A percentile compares a stretch with the other conserved stretches of the same genome.
Evolutionary conservation across 2,329 filamentous ascomycete species (phyloP).

Genomic region (Byssochlamys sp.): DNA sequence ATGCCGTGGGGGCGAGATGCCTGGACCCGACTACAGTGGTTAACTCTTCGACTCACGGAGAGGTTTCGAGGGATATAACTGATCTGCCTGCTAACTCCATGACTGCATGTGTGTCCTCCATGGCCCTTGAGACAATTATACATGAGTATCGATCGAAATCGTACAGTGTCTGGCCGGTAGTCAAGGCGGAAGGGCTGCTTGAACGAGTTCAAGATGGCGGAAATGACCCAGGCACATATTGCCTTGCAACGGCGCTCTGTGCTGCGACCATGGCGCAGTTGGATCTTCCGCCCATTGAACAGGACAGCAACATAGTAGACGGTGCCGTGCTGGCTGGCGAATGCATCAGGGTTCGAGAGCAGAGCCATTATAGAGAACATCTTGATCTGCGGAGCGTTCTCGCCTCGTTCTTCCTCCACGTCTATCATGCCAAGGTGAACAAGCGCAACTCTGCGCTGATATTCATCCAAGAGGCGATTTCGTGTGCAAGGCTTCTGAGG

Average conservation of each 20-base stretch:
- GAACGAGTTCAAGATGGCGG: constrained; percentile 1
- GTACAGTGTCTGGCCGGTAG: constrained; percentile 21
- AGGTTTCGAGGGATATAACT: neutral
- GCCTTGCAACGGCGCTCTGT: constrained; percentile 18
- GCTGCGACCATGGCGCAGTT: constrained; percentile 24
- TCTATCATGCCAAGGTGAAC: constrained; percentile 24
- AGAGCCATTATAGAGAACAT: constrained; percentile 9
- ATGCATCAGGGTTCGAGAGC: constrained; percentile 15
- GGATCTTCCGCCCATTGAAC: constrained; percentile 12
- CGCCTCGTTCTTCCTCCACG: constrained; percentile 23
- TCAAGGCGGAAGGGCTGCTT: constrained; percentile 14
- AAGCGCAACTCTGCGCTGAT: constrained; percentile 18
- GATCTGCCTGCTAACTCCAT: neutral
- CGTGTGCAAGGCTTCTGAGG: constrained; percentile 12
- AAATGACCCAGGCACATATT: constrained; percentile 6
- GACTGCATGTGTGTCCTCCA: neutral
- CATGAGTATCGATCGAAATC: constrained; percentile 15
- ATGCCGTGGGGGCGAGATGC: neutral
- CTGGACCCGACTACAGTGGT: neutral
- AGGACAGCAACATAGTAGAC: constrained; percentile 8
- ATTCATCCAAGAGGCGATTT: constrained; percentile 21
- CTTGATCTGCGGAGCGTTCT: constrained; percentile 14
- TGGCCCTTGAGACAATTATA: constrained; percentile 10
- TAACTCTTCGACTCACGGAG: neutral
- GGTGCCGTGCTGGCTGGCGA: constrained; percentile 11